phyloP scores from a whole-genome alignment of 495 filamentous ascomycete genomes.

The Penicillium robsamsonii region DNA sequence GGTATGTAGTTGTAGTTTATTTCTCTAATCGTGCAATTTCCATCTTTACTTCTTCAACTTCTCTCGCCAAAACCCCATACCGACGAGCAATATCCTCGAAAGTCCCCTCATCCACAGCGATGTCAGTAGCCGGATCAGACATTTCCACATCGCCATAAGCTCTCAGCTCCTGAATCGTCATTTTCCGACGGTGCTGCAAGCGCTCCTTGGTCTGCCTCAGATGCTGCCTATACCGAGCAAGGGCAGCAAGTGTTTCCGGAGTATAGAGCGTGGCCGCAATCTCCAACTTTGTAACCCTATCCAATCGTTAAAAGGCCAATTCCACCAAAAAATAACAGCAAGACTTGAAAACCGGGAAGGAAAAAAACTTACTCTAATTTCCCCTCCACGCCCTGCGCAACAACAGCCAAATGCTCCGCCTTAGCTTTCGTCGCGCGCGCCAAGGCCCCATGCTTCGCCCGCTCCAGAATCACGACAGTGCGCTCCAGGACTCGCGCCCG shows the following conservation, averaged over 20 bases:
- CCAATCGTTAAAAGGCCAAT: constrained; percentile 9
- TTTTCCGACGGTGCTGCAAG: constrained; percentile 44
- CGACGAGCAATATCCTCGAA: constrained; percentile 58
- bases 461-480: constrained; percentile 49
- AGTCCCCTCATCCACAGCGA: constrained; percentile 27
- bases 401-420: constrained; percentile 58
- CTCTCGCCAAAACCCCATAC: constrained; percentile 53
- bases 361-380: constrained; percentile 47
- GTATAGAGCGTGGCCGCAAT: constrained; percentile 52
- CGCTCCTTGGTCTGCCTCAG: constrained; percentile 49
- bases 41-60: constrained; percentile 53
- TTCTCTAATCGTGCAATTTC: constrained; percentile 54
- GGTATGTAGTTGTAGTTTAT: constrained; percentile 10
- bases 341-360: not conserved
- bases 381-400: constrained; percentile 53
- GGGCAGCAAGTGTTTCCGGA: constrained; percentile 53
- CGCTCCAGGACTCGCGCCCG: constrained; percentile 38
- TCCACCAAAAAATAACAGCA: not conserved
- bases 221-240: constrained; percentile 55
- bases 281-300: constrained; percentile 43
- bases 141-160: constrained; percentile 50
- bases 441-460: constrained; percentile 63
- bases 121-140: constrained; percentile 7
- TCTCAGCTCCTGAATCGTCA: constrained; percentile 49
- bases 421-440: constrained; percentile 54